Evolutionary conservation across 257 asterid species (phyloP), one percentile per base, ranked within the genome.

Genomic region (Prunella vulgaris): DNA sequence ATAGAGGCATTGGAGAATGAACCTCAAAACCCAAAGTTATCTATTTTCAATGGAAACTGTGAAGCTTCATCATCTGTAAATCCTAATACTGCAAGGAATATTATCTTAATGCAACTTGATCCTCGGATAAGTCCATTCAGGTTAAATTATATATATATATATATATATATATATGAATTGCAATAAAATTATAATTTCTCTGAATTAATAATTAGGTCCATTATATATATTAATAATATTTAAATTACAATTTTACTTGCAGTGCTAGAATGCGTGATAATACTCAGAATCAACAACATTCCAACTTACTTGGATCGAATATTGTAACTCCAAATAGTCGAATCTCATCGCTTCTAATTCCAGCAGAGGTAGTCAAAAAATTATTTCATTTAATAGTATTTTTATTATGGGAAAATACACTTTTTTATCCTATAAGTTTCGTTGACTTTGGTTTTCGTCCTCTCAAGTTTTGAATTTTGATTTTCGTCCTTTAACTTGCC

Each of bases 121-220:
- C 84, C 83, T 27, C 77, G 89, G 87, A 73, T 65, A 32, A 78
- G 77, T 57, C 78, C 84, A 5, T 80, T 64, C 24, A 73, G 80
- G 87, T 32, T 62, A 8, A n/a, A 2, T 30, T 3, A 30, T 30
- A 2, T 0, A 5, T n/a, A 7, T 30, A 2, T 30, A 0, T 30
- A 0, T 5, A 1, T 30, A 5, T 0, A 0, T 0, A 3, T 51
- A 20, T 51, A 0, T 12, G 1, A 2, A 21, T 48, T 24, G 12
- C 12, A 22, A 4, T 5, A 27, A n/a, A 37, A 17, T 7, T 17
- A 7, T 17, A 49, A 49, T 5, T 5, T 1, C 3, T 1, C 21
- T n/a, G n/a, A n/a, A 46, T 15, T 3, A 20, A 15, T 1, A 30
- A 3, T 30, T 30, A 30, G 6, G 3, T 30, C 6, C 35, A 30